Base-by-base conservation (phyloP, 2,329 filamentous ascomycete genomes). In the Venturiaceae sp. region DNA sequence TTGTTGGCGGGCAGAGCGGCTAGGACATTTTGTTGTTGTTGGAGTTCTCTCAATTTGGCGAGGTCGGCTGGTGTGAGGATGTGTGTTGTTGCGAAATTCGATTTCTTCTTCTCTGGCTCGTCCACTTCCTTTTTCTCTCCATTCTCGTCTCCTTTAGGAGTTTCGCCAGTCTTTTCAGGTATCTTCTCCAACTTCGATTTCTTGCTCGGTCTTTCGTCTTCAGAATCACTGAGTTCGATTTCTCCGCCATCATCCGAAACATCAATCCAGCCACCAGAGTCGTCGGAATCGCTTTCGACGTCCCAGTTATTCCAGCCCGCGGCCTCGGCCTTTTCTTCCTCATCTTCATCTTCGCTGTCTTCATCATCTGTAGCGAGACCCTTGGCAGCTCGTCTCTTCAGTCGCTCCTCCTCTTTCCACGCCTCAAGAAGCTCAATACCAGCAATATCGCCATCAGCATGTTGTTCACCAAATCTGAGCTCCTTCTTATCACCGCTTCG, bases 51-150 rank as follows among this genome's bases (percentile, higher is more conserved):
- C 21, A 99, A 85, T 71, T 97, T 97, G 64, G 89, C 86, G n/a
- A 97, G 82, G 72, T 99, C 94, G 13, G 94, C 94, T 0, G 94
- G 94, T 0, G 94, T 99, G 62, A 99, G 85, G 63, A 99, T 95
- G 53, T 89, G 87, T 2, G 90, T 95, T 0, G 90, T 96, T n/a
- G 92, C 92, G 46, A 96, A 83, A 66, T 85, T 90, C 13, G 86
- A 84, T 34, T 74, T 67, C 16, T 69, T 69, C 14, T 67, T 64
- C 53, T 69, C 67, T 14, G 63, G 58, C n/a, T 33, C 55, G n/a
- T 57, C 53, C 57, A 28, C 44, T 5, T 60, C 33, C 37, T 60
- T 58, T 30, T 54, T 63, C 84, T 81, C 62, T 37, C 19, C 11
- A 39, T 28, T 19, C 13, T 23, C 16, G 5, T 13, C 52, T 36